Evolutionary conservation across 768 basidiomycete genomes (phyloP).

Genomic region (Amanita fuliginea): DNA sequence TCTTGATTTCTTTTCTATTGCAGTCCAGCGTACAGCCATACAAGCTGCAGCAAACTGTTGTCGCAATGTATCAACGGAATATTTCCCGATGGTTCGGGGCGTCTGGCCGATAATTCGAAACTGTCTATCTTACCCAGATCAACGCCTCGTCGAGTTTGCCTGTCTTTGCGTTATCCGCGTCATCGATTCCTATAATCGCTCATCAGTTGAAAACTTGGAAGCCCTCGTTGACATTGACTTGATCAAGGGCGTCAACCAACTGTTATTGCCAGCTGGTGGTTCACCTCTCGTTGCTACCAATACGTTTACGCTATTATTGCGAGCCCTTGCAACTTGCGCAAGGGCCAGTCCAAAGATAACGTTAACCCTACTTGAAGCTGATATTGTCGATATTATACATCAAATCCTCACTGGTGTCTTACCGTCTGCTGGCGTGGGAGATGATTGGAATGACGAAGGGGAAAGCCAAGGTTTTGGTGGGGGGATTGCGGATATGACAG

Average conservation of each 20-base stretch:
- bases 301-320: slow-evolving; percentile 83
- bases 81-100: slow-evolving; percentile 79
- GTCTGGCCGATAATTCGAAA: slow-evolving; percentile 92
- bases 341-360: slow-evolving; percentile 84
- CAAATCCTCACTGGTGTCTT: slow-evolving; percentile 93
- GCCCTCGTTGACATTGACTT: slow-evolving; percentile 68
- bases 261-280: slow-evolving; percentile 78
- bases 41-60: slow-evolving; percentile 98
- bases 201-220: slow-evolving; percentile 80
- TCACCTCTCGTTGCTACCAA: slow-evolving; percentile 77
- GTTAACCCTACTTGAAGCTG: slow-evolving; percentile 78
- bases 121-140: slow-evolving; percentile 85
- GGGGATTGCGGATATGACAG: slow-evolving; percentile 90
- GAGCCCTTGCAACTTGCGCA: slow-evolving; percentile 80
- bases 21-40: slow-evolving; percentile 92
- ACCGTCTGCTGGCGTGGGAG: slow-evolving; percentile 48
- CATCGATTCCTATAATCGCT: slow-evolving; percentile 84
- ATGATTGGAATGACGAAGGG: slow-evolving; percentile 43
- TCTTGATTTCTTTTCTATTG: slow-evolving; percentile 97
- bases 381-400: slow-evolving; percentile 86
- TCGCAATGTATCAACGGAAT: slow-evolving; percentile 80
- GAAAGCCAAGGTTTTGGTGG: slow-evolving; percentile 77
- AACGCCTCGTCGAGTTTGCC: slow-evolving; percentile 94
- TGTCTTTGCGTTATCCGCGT: slow-evolving; percentile 91
- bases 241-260: slow-evolving; percentile 74